A percentile compares a stretch with the other conserved stretches of the same genome.
Evolutionary conservation across 164 flowering plant species (phyloP).

Genomic region (Nymphaea colorata): DNA sequence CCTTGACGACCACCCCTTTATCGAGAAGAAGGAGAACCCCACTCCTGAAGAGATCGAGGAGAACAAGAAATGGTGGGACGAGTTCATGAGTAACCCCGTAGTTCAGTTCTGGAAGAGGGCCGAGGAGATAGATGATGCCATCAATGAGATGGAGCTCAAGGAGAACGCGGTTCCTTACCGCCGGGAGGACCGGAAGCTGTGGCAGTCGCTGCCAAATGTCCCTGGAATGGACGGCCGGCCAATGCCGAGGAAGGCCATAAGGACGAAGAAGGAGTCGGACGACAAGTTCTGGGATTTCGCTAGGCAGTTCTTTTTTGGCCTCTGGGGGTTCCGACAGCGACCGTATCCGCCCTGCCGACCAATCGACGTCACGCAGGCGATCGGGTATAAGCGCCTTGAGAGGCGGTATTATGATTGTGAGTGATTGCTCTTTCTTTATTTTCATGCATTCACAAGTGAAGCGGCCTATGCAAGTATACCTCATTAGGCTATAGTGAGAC

Average conservation of each 20-base stretch:
- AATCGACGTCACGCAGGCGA: constrained; percentile 82
- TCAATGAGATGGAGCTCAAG: constrained; percentile 50
- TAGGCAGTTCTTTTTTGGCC: constrained; percentile 78
- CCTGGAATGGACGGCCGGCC: constrained; percentile 84
- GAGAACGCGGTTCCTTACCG: constrained; percentile 44
- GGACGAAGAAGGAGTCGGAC: constrained; percentile 39
- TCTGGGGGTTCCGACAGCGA: constrained; percentile 86
- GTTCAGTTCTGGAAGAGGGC: constrained; percentile 38
- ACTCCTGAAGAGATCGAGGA: constrained; percentile 52
- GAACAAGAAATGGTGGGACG: constrained; percentile 51
- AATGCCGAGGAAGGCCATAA: constrained; percentile 80
- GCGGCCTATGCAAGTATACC: too few species aligned
- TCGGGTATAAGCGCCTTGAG: constrained; percentile 83
- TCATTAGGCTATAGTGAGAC: too few species aligned
- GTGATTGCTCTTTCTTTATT: constrained; percentile 12
- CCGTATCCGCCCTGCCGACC: constrained; percentile 85
- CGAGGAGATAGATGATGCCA: constrained; percentile 39
- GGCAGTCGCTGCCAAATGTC: constrained; percentile 68
- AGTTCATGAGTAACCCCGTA: constrained; percentile 38
- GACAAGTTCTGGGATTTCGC: constrained; percentile 91
- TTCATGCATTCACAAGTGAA: background rate
- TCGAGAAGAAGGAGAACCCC: constrained; percentile 51
- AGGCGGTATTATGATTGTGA: constrained; percentile 88
- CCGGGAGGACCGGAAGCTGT: constrained; percentile 46
- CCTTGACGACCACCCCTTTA: constrained; percentile 40